phyloP scores from a whole-genome alignment of 1,284 basidiomycete species.

The Bjerkandera adusta region DNA sequence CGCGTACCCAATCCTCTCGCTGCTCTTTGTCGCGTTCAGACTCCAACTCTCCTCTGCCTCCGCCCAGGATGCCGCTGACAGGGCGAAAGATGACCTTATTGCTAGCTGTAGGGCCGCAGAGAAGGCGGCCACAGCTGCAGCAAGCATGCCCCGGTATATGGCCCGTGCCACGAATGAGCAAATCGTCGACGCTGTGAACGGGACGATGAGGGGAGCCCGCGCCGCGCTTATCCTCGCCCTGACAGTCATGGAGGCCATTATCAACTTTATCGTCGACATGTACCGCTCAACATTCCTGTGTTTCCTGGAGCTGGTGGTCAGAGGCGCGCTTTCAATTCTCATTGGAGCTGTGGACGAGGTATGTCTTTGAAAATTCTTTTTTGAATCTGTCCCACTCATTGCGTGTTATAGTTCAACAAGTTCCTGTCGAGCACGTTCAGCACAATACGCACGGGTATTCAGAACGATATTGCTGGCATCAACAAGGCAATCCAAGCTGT shows the following conservation, averaged over 20 bases:
- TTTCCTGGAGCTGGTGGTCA: constrained; percentile 87
- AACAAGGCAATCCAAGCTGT: constrained; percentile 69
- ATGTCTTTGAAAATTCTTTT: constrained; percentile 26
- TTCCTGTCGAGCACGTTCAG: constrained; percentile 63
- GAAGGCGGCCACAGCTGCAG: constrained; percentile 75
- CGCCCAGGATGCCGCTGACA: constrained; percentile 63
- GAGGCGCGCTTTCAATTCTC: constrained; percentile 77
- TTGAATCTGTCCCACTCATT: constrained; percentile 14
- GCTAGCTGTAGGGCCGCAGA: constrained; percentile 84
- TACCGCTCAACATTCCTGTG: constrained; percentile 93
- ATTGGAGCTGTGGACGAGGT: constrained; percentile 83
- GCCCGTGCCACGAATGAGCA: constrained; percentile 83
- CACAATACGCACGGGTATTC: constrained; percentile 63
- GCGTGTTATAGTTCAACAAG: constrained; percentile 57
- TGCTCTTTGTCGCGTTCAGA: constrained; percentile 84
- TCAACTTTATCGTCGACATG: constrained; percentile 89
- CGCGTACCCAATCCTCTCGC: constrained; percentile 80
- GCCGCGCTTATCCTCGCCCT: constrained; percentile 70
- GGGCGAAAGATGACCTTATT: constrained; percentile 71
- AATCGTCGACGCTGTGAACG: constrained; percentile 76
- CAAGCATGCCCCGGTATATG: constrained; percentile 85
- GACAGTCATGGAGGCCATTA: constrained; percentile 81
- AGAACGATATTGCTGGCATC: constrained; percentile 65
- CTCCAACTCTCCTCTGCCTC: constrained; percentile 72
- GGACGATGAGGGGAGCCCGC: constrained; percentile 74